Evolutionary conservation across 2,329 filamentous ascomycete genomes (phyloP).

Genomic region (Knoxdaviesia capensis): DNA sequence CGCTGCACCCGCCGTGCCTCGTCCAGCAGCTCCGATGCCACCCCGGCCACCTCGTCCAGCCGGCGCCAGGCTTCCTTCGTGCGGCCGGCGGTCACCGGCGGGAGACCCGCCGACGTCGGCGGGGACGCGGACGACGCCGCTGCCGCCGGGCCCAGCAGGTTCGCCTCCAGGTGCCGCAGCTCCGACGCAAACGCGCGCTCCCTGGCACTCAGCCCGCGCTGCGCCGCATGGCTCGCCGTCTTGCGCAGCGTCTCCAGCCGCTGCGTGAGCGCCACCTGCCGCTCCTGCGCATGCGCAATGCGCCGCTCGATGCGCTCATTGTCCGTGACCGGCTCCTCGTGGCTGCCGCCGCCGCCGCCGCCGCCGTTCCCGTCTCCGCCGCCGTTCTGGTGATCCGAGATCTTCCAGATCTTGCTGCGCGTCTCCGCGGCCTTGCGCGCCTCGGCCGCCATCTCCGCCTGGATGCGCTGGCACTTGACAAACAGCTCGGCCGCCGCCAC

Average conservation of each 20-base stretch:
- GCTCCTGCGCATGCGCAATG: conserved; percentile 29
- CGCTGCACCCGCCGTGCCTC: conserved; percentile 32
- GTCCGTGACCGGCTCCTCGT: conserved; percentile 30
- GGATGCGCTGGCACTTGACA: conserved; percentile 45
- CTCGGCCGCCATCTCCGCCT: conserved; percentile 47
- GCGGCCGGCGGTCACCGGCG: conserved; percentile 15
- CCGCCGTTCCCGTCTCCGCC: too few species aligned
- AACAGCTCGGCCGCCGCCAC: conserved; percentile 55
- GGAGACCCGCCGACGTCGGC: conserved; percentile 5
- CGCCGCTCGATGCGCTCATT: conserved; percentile 30
- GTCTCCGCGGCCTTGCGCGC: conserved; percentile 45
- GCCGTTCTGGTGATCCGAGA: too few species aligned
- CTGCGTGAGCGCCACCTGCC: conserved; percentile 34
- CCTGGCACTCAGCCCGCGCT: conserved; percentile 22
- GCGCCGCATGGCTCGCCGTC: conserved; percentile 19
- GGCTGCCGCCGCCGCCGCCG: conserved; percentile 21
- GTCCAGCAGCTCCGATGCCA: conserved; percentile 31
- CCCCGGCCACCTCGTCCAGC: conserved; percentile 31
- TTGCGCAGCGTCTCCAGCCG: conserved; percentile 38
- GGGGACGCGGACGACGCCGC: conserved; percentile 3
- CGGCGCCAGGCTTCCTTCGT: conserved; percentile 33
- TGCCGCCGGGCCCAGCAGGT: conserved; percentile 17
- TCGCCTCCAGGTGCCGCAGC: conserved; percentile 32
- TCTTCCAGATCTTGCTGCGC: conserved; percentile 40
- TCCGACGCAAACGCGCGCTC: conserved; percentile 25